Evolutionary conservation across 1,284 basidiomycete species (phyloP).

Genomic region (Rhodotorula sp.): DNA sequence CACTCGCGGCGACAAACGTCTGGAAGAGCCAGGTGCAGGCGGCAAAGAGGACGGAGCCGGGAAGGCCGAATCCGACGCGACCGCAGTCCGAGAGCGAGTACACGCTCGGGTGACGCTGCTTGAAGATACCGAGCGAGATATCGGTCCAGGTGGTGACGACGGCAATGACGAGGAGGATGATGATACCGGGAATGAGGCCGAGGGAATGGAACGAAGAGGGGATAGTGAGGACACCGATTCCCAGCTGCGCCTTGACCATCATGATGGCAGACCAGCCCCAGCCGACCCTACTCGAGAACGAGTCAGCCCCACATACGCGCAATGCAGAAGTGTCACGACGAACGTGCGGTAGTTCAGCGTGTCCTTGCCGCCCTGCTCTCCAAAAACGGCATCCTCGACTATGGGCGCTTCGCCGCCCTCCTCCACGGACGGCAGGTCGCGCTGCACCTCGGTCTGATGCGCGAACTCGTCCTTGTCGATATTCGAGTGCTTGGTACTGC

Average conservation of each 20-base stretch:
- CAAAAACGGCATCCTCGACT: slow-evolving; percentile 23
- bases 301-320: background rate
- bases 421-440: slow-evolving; percentile 3
- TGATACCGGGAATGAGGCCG: slow-evolving; percentile 18
- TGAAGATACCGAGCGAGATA: slow-evolving; percentile 17
- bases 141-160: slow-evolving; percentile 5
- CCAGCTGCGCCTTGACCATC: no score
- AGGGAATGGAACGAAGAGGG: slow-evolving; percentile 17
- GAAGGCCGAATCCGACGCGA: slow-evolving; percentile 11
- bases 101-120: slow-evolving; percentile 15
- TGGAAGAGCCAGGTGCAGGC: slow-evolving; percentile 18
- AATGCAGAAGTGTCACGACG: background rate
- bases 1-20: slow-evolving; percentile 14
- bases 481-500: no score
- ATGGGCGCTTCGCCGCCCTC: background rate
- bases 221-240: background rate
- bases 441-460: slow-evolving; percentile 2
- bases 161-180: slow-evolving; percentile 27
- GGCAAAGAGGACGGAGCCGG: slow-evolving; percentile 26
- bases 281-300: no score
- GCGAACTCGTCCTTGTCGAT: no score
- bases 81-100: slow-evolving; percentile 27
- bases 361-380: slow-evolving; percentile 10
- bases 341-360: slow-evolving; percentile 5
- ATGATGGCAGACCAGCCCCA: background rate